Evolutionary conservation across 2,329 filamentous ascomycete species (phyloP).

Genomic region (Colletotrichum zoysiae): DNA sequence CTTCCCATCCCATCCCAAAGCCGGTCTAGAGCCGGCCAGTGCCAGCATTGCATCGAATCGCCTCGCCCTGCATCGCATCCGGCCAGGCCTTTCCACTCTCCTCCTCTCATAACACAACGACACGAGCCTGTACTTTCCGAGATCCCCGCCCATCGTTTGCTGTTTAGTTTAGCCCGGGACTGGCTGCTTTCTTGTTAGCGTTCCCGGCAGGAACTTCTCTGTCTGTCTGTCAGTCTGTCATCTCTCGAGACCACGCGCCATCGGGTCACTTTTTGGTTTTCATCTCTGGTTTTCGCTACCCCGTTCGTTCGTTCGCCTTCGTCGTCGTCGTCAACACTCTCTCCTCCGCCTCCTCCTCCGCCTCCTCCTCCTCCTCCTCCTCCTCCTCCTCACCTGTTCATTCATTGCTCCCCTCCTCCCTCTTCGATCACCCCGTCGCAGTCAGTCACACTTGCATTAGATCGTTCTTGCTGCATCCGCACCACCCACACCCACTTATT

Average conservation of each 20-base stretch:
- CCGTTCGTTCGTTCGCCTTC: not conserved
- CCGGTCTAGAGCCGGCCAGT: slow-evolving; percentile 10
- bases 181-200: slow-evolving; percentile 13
- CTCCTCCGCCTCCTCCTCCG: too few species aligned
- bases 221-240: not conserved
- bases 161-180: slow-evolving; percentile 20
- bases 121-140: slow-evolving; percentile 28
- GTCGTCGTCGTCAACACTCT: not conserved
- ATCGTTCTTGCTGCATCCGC: slow-evolving; percentile 25
- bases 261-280: not conserved
- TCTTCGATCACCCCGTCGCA: slow-evolving; percentile 14
- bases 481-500: slow-evolving; percentile 37
- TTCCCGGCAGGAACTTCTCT: slow-evolving; percentile 3
- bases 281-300: not conserved
- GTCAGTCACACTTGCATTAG: slow-evolving; percentile 17
- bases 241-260: not conserved
- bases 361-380: too few species aligned
- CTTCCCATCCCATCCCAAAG: slow-evolving; percentile 17
- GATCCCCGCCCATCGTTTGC: slow-evolving; percentile 25
- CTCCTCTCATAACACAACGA: slow-evolving; percentile 27
- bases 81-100: slow-evolving; percentile 33
- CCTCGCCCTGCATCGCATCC: slow-evolving; percentile 32
- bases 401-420: not conserved
- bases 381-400: not conserved
- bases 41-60: slow-evolving; percentile 7